Conservation (phyloP, 106 monocot genomes). For the Apostasia ramifera region DNA sequence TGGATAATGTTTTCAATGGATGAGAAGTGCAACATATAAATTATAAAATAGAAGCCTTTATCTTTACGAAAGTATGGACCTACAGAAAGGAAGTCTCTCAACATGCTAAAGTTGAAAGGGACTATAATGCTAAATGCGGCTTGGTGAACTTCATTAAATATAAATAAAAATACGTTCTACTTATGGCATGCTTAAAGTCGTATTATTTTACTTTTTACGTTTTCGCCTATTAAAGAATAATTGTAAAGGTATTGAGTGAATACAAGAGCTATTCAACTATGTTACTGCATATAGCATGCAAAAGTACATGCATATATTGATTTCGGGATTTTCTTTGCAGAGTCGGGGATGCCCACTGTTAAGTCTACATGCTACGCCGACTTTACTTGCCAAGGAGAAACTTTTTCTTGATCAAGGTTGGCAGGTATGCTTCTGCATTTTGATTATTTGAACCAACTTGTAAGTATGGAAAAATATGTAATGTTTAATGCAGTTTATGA, state of each 20-base stretch:
- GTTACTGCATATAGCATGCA: not conserved
- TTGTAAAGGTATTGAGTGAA: not conserved
- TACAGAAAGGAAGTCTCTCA: too few relatives aligned
- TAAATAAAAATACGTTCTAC: not conserved
- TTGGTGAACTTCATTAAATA: too few relatives aligned
- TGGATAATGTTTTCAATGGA: too few relatives aligned
- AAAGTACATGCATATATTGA: not conserved
- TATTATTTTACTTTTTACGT: not conserved
- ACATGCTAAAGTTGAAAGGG: too few relatives aligned
- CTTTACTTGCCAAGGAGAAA: conserved; percentile 53
- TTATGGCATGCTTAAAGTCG: too few relatives aligned
- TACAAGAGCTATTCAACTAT: not conserved
- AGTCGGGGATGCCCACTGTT: conserved; percentile 83
- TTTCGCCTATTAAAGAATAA: not conserved
- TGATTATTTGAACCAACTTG: not conserved
- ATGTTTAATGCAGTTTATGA: too few relatives aligned
- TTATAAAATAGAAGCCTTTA: too few relatives aligned
- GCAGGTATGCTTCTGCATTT: conserved; percentile 35
- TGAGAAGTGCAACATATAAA: too few relatives aligned
- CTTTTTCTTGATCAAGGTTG: conserved; percentile 79
- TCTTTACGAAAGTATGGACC: too few relatives aligned
- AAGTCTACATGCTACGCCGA: conserved; percentile 75
- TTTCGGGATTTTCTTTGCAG: conserved; percentile 31
- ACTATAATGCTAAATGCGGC: too few relatives aligned
- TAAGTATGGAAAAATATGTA: too few relatives aligned